Evolutionary conservation across 148 eudicot genomes (phyloP).

Genomic region (Suaeda aralocaspica): DNA sequence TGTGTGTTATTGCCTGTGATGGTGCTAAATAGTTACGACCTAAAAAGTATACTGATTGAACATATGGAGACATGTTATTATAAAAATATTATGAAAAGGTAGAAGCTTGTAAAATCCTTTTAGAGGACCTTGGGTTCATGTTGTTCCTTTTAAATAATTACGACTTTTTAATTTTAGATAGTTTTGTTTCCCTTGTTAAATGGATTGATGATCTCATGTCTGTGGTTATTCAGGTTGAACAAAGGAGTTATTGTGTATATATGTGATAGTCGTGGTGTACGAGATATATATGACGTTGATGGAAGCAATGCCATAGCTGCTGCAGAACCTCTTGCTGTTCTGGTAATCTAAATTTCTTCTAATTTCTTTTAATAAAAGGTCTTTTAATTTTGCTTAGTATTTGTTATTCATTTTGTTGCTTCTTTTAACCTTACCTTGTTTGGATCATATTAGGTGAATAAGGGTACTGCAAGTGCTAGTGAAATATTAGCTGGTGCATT

Average conservation of each 20-base stretch:
- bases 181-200: background rate
- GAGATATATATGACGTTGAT: constrained; percentile 95
- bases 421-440: background rate
- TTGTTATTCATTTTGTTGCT: background rate
- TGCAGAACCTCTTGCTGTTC: constrained; percentile 84
- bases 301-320: constrained; percentile 86
- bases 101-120: too few species aligned
- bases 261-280: constrained; percentile 90
- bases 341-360: constrained; percentile 45
- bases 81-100: too few species aligned
- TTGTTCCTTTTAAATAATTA: too few species aligned
- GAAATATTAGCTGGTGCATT: constrained; percentile 98
- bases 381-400: background rate
- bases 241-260: constrained; percentile 97
- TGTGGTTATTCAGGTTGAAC: constrained; percentile 61
- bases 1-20: too few species aligned
- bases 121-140: too few species aligned
- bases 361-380: background rate
- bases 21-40: too few species aligned
- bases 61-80: too few species aligned
- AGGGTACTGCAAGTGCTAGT: constrained; percentile 99
- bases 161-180: too few species aligned
- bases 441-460: constrained; percentile 58
- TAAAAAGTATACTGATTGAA: too few species aligned
- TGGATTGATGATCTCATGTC: background rate